These are phyloP conservation scores for Endoconidiophora laricicola DNA, from an alignment of 2,329 filamentous ascomycete species.

Conservation along the genomic window DNA sequence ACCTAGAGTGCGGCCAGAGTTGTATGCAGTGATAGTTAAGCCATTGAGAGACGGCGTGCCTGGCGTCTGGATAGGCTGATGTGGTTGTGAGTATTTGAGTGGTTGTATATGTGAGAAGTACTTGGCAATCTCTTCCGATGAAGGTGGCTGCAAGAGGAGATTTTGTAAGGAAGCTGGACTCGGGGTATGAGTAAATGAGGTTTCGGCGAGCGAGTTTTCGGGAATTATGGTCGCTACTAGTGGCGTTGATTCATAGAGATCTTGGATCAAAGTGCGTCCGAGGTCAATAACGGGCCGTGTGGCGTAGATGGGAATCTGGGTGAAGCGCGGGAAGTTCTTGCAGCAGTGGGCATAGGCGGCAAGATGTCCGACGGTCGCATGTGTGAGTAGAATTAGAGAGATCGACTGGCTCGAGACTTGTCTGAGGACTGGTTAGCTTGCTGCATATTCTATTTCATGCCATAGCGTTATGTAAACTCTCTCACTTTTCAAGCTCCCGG, in stretches of 20 bases:
- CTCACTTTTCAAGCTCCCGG: slow-evolving; percentile 71
- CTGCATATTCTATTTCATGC: not conserved
- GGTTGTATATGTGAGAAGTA: slow-evolving; percentile 87
- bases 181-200: slow-evolving; percentile 11
- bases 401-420: slow-evolving; percentile 61
- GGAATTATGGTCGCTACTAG: slow-evolving; percentile 75
- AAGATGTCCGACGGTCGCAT: slow-evolving; percentile 80
- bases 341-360: slow-evolving; percentile 93
- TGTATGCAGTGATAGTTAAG: slow-evolving; percentile 89
- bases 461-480: not conserved
- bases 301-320: slow-evolving; percentile 83
- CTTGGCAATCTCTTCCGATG: slow-evolving; percentile 70
- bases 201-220: slow-evolving; percentile 46
- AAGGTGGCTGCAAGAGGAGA: slow-evolving; percentile 53
- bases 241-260: slow-evolving; percentile 80
- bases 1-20: slow-evolving; percentile 86
- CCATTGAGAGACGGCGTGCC: slow-evolving; percentile 82
- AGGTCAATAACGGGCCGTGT: slow-evolving; percentile 87
- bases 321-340: slow-evolving; percentile 87
- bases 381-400: slow-evolving; percentile 84
- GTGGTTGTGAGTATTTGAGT: slow-evolving; percentile 91
- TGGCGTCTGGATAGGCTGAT: slow-evolving; percentile 72
- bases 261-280: slow-evolving; percentile 76
- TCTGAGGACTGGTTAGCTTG: slow-evolving; percentile 27
- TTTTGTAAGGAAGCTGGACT: slow-evolving; percentile 26